These are phyloP conservation scores for Pachysandra terminalis DNA, from an alignment of 164 flowering plant genomes.

Conservation along the genomic window DNA sequence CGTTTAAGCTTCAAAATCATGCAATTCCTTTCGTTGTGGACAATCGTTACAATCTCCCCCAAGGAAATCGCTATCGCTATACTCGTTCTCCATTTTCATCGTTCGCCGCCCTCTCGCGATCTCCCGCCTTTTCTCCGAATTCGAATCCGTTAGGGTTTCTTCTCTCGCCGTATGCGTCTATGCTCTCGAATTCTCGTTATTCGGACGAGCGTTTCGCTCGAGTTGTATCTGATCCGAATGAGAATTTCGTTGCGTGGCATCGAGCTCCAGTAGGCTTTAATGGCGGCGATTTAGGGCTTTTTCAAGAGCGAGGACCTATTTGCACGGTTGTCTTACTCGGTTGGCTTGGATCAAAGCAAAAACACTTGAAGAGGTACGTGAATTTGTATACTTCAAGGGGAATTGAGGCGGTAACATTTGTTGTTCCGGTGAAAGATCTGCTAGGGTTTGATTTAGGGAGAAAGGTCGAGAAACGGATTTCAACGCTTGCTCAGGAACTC, in stretches of 20 bases:
- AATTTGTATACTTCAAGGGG: constrained; percentile 72
- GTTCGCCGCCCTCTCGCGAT: background rate
- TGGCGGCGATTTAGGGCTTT: constrained; percentile 9
- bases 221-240: constrained; percentile 13
- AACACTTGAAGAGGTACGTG: constrained; percentile 75
- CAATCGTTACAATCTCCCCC: background rate
- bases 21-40: background rate
- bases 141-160: constrained; percentile 17
- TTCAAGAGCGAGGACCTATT: constrained; percentile 16
- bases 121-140: constrained; percentile 1
- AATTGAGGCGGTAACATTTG: constrained; percentile 63
- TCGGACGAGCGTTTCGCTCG: constrained; percentile 8
- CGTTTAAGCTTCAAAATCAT: background rate
- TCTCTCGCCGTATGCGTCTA: constrained; percentile 26
- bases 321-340: constrained; percentile 78
- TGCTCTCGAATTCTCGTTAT: background rate
- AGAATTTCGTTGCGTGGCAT: constrained; percentile 23
- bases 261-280: constrained; percentile 20
- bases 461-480: constrained; percentile 43
- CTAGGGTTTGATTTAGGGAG: constrained; percentile 63
- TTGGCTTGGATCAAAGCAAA: constrained; percentile 82
- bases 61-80: background rate
- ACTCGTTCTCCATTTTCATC: constrained; percentile 8
- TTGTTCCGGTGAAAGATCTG: constrained; percentile 54
- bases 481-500: constrained; percentile 45